These are phyloP conservation scores for Blepharisma stoltei DNA, from an alignment of 73 alveolate genomes.

Conservation along the genomic window DNA sequence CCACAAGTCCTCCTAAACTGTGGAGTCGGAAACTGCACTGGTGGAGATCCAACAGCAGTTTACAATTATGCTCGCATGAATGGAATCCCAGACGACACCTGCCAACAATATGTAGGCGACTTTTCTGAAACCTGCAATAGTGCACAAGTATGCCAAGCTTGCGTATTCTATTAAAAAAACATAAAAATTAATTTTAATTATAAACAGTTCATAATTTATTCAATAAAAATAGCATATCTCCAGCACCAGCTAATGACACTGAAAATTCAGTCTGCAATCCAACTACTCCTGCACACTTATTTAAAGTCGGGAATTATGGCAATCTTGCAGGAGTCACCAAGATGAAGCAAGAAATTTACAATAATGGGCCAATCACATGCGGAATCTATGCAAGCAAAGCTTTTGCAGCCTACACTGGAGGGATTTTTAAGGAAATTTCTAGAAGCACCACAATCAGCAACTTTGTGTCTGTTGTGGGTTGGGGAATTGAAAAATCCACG, in stretches of 20 bases:
- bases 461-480: slow-evolving; percentile 90
- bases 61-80: slow-evolving; percentile 57
- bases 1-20: slow-evolving; percentile 83
- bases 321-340: slow-evolving; percentile 75
- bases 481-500: slow-evolving; percentile 60
- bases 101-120: slow-evolving; percentile 57
- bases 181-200: too few species aligned
- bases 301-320: slow-evolving; percentile 42
- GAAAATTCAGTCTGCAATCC: slow-evolving; percentile 28
- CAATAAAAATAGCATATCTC: too few species aligned
- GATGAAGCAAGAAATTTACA: slow-evolving; percentile 79
- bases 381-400: slow-evolving; percentile 64
- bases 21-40: slow-evolving; percentile 72
- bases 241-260: slow-evolving; percentile 54
- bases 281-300: neutral
- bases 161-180: too few species aligned
- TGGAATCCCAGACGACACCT: slow-evolving; percentile 73
- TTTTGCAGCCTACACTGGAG: slow-evolving; percentile 59
- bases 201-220: too few species aligned
- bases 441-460: slow-evolving; percentile 51
- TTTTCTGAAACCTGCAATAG: slow-evolving; percentile 43
- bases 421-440: slow-evolving; percentile 62
- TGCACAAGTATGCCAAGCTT: slow-evolving; percentile 43
- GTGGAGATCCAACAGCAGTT: slow-evolving; percentile 71
- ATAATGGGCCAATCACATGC: slow-evolving; percentile 88